Evolutionary conservation across 2,329 filamentous ascomycete genomes (phyloP).

Genomic region (Clathrospora elynae): DNA sequence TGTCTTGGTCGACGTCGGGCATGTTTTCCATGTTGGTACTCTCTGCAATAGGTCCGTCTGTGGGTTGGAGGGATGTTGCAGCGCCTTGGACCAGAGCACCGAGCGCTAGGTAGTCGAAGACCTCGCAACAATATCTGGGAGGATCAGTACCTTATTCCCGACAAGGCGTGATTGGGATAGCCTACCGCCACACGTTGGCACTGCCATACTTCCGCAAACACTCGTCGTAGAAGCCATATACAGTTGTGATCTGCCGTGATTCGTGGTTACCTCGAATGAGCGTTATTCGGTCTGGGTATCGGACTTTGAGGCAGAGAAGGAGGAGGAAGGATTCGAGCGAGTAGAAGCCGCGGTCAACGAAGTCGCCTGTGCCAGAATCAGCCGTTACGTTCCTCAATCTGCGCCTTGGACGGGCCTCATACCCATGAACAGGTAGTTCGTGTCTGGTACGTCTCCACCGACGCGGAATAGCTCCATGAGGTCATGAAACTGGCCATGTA

Average conservation of each 20-base stretch:
- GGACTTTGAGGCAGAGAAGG: slow-evolving; percentile 92
- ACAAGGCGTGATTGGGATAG: too few species aligned
- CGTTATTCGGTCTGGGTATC: slow-evolving; percentile 96
- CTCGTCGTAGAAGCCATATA: slow-evolving; percentile 98
- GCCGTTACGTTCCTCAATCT: neutral
- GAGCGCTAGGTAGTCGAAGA: slow-evolving; percentile 94
- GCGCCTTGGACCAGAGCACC: slow-evolving; percentile 91
- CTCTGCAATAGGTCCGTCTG: slow-evolving; percentile 58
- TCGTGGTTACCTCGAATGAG: slow-evolving; percentile 95
- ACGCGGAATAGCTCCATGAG: slow-evolving; percentile 96
- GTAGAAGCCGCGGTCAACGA: slow-evolving; percentile 97
- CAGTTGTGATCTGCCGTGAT: slow-evolving; percentile 93
- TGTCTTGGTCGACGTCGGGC: slow-evolving; percentile 67
- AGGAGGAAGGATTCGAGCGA: slow-evolving; percentile 96
- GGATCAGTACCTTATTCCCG: neutral
- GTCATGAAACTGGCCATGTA: slow-evolving; percentile 96
- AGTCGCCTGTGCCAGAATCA: slow-evolving; percentile 69
- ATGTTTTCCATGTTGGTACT: slow-evolving; percentile 57
- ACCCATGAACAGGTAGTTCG: slow-evolving; percentile 98
- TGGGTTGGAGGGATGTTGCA: slow-evolving; percentile 66
- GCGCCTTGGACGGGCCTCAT: slow-evolving; percentile 20
- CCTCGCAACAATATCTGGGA: slow-evolving; percentile 79
- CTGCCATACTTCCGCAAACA: slow-evolving; percentile 95
- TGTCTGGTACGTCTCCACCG: slow-evolving; percentile 90
- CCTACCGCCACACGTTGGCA: slow-evolving; percentile 81